Conservation (phyloP, 2,329 filamentous ascomycete species). For the Fusarium tanahbumbuense region DNA sequence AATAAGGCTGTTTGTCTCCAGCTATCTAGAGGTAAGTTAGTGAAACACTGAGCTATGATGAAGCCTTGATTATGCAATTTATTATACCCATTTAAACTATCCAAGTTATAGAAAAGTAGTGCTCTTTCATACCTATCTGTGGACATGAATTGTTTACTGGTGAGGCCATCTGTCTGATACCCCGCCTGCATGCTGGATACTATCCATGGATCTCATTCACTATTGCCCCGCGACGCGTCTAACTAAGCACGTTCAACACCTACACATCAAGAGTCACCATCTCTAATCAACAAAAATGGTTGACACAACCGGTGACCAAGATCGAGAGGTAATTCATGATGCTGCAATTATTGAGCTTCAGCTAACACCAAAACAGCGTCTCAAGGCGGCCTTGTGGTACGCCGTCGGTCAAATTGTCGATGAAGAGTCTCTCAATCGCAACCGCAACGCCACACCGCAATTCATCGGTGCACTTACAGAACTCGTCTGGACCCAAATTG, state of each 20-base stretch:
- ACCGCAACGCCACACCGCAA: constrained; percentile 89
- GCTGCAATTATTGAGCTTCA: neutral
- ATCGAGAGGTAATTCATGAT: constrained; percentile 50
- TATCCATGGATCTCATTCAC: neutral
- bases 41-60: neutral
- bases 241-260: constrained; percentile 13
- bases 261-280: constrained; percentile 2
- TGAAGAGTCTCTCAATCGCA: constrained; percentile 70
- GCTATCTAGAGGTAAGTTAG: too few species aligned
- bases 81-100: neutral
- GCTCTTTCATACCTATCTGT: neutral
- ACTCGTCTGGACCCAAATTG: constrained; percentile 87
- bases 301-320: constrained; percentile 49
- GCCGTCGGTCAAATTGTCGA: constrained; percentile 89
- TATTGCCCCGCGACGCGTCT: constrained; percentile 39
- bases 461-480: constrained; percentile 90
- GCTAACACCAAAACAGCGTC: constrained; percentile 63
- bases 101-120: neutral
- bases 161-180: neutral
- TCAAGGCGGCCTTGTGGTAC: constrained; percentile 88
- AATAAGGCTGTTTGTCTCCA: neutral
- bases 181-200: constrained; percentile 12
- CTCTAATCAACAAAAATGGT: constrained; percentile 46
- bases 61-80: neutral
- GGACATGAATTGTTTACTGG: neutral